Base-by-base conservation (phyloP, 108 stramenopile genomes). In the Craspedostauros australis region DNA sequence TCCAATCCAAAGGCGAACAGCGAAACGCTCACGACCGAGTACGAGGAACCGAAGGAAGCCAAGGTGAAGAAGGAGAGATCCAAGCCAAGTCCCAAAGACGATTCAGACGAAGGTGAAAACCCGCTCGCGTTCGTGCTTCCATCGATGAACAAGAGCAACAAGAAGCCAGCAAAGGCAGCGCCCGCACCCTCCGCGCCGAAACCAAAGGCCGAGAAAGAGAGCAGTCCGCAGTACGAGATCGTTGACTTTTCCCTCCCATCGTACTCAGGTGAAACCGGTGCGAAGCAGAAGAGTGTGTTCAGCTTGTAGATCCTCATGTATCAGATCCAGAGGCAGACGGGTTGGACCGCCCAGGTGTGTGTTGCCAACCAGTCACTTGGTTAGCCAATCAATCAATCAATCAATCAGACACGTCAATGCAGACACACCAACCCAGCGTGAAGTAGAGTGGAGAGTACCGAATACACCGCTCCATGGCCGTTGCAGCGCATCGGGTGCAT, bases 231-330 rank as follows among this genome's bases (percentile, higher is more conserved):
- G 9, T 11, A 29, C 6, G 22, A 47, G 46, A 47, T 28, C 18
- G 29, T 47, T 25, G 46, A 47, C n/a, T n/a, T 47, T 5, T 47
- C 46, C 4, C 46, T 47, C 4, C 46, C 46, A 29, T 47, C 46
- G 4, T 47, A 47, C n/a, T n/a, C n/a, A n/a, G n/a, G n/a, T n/a
- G 8, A 19, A 4, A 28, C 46, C 46, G 46, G 46, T 5, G 5
- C 22, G 11, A 47, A 24, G 21, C 27, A 47, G 22, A 47, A 47
- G 22, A 47, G 46, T 47, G 29, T 47, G 11, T 47, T 47, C 22
- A 29, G 27, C 5, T 28, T 47, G 14, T 47, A 47, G 46, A 43
- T n/a, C n/a, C n/a, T n/a, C n/a, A n/a, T n/a, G n/a, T n/a, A n/a
- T n/a, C n/a, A n/a, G n/a, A n/a, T 43, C 42, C 42, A 43, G 21